These are phyloP conservation scores for Bimuria novae-zelandiae DNA, from an alignment of 2,329 filamentous ascomycete genomes.

Conservation along the genomic window DNA sequence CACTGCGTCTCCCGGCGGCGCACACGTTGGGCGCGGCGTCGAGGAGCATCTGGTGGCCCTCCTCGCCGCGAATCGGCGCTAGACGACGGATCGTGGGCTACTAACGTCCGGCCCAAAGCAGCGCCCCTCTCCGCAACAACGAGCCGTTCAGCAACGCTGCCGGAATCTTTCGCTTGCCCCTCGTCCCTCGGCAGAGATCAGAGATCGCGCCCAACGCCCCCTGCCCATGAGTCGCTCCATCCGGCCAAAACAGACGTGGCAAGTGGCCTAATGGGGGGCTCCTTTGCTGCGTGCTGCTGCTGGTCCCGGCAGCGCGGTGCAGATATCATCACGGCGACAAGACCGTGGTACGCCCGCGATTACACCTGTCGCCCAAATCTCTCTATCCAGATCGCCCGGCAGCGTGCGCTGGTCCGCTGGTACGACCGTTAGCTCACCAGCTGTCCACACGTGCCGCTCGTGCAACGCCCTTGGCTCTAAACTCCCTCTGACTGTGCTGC, in stretches of 20 bases:
- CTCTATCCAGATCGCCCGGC: background rate
- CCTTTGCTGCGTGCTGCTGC: background rate
- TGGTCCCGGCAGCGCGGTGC: conserved; percentile 5
- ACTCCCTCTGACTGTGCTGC: background rate
- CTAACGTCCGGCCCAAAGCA: background rate
- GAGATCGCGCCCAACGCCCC: conserved; percentile 4
- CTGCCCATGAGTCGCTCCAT: background rate
- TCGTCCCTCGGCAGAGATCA: conserved; percentile 9
- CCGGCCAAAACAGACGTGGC: background rate
- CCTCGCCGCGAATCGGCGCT: conserved; percentile 2
- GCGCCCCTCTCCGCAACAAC: background rate
- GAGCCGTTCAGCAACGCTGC: conserved; percentile 5
- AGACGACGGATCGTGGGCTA: conserved; percentile 4
- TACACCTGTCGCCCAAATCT: background rate
- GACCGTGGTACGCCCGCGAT: background rate
- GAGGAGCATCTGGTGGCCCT: background rate
- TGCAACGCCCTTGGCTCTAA: background rate
- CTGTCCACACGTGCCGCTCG: background rate
- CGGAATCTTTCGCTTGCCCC: conserved; percentile 23
- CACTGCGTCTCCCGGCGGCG: background rate
- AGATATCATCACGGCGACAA: background rate
- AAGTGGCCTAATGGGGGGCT: conserved; percentile 6
- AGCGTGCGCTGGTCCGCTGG: conserved; percentile 8
- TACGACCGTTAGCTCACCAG: background rate
- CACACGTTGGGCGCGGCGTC: too few species aligned